Percentiles rank a stretch among this genome's conserved stretches.
Evolutionary conservation across 805 yeast genomes (phyloP).

Genomic region (Ogataea methylovora): DNA sequence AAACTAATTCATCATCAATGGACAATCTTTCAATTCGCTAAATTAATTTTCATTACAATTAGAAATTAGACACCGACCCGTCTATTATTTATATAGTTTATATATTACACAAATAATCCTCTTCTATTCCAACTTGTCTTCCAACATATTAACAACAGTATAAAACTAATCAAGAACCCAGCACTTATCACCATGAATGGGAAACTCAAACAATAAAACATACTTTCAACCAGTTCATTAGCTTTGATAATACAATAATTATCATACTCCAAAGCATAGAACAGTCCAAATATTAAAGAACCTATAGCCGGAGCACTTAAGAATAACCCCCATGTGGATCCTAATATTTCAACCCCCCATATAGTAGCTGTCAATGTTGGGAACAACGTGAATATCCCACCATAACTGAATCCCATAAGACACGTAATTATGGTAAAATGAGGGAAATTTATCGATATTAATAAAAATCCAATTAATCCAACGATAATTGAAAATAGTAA

Average conservation of each 20-base stretch:
- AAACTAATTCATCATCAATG: no score
- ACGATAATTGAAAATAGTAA: slow-evolving; percentile 1
- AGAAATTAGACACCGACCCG: no score
- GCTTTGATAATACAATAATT: slow-evolving; percentile 13
- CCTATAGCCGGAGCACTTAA: slow-evolving; percentile 89
- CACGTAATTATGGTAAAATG: slow-evolving; percentile 25
- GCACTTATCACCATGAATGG: slow-evolving; percentile 9
- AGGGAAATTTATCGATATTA: slow-evolving; percentile 8
- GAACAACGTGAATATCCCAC: slow-evolving; percentile 73
- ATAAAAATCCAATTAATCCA: slow-evolving; percentile 4
- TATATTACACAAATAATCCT: neutral
- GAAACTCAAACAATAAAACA: slow-evolving; percentile 8
- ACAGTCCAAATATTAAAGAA: slow-evolving; percentile 55
- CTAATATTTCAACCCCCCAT: slow-evolving; percentile 85
- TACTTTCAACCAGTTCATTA: neutral
- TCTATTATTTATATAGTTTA: no score
- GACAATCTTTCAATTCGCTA: no score
- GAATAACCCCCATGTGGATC: slow-evolving; percentile 85
- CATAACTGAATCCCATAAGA: slow-evolving; percentile 65
- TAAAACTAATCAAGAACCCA: neutral
- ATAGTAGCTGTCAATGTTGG: slow-evolving; percentile 73
- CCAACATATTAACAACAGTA: neutral
- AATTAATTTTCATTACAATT: no score
- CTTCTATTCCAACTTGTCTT: neutral
- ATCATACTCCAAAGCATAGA: slow-evolving; percentile 64